Conservation (phyloP, 805 yeast species). For the Saccharomycopsis sp. region DNA sequence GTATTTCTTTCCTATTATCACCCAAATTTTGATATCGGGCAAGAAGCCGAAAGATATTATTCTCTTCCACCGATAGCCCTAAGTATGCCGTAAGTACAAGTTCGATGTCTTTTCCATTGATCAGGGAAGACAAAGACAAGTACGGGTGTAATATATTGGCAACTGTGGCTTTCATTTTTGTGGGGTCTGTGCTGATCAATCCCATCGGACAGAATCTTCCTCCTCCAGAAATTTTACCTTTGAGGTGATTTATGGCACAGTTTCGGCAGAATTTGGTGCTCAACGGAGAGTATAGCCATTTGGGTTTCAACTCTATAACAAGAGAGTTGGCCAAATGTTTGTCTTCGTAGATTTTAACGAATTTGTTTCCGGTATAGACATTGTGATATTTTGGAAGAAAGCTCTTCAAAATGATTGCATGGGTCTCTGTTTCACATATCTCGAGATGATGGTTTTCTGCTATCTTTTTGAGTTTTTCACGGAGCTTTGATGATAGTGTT, state of each 20-base stretch:
- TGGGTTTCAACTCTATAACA: constrained; percentile 48
- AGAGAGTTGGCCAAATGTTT: constrained; percentile 25
- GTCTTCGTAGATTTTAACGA: constrained; percentile 28
- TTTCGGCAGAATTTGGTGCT: constrained; percentile 45
- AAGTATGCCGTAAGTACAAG: constrained; percentile 5
- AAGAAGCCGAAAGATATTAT: constrained; percentile 28
- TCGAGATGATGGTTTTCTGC: constrained; percentile 17
- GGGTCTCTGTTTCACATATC: constrained; percentile 32
- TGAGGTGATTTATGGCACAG: constrained; percentile 38
- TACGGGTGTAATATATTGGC: constrained; percentile 25
- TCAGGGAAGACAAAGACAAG: not conserved
- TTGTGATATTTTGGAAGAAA: constrained; percentile 32
- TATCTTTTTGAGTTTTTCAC: constrained; percentile 22
- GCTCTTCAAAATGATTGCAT: constrained; percentile 36
- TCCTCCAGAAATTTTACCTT: constrained; percentile 24
- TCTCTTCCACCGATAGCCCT: constrained; percentile 23
- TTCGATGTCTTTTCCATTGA: not conserved
- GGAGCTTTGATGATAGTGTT: not conserved
- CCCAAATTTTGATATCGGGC: constrained; percentile 30
- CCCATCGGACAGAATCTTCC: constrained; percentile 44
- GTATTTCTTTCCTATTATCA: constrained; percentile 25
- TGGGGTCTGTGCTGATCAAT: constrained; percentile 29
- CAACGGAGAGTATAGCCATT: constrained; percentile 47
- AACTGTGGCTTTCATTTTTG: constrained; percentile 29
- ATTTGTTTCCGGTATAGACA: constrained; percentile 29